These are phyloP conservation scores for Ogataea methanolica DNA, from an alignment of 805 yeast genomes.

Conservation along the genomic window DNA sequence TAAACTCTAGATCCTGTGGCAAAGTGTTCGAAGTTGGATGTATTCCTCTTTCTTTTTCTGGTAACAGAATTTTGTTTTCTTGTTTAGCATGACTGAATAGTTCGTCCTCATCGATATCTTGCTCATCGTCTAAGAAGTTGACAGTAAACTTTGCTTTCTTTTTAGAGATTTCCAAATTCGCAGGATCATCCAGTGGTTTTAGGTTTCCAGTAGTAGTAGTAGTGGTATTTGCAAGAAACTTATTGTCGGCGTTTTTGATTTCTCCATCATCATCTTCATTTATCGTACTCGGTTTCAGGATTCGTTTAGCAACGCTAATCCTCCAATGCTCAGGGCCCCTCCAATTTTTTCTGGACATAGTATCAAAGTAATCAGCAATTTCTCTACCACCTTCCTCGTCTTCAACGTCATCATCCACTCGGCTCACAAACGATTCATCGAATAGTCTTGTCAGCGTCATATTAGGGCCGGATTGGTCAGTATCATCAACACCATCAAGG, in stretches of 20 bases:
- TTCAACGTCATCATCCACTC: conserved; percentile 22
- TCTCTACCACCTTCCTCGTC: conserved; percentile 38
- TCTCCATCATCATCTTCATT: not conserved
- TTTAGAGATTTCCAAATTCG: conserved; percentile 4
- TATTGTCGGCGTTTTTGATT: not conserved
- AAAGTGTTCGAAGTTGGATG: conserved; percentile 29
- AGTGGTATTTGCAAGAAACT: not conserved
- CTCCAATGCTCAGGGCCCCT: conserved; percentile 94
- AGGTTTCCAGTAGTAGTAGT: too few species aligned
- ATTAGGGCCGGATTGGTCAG: conserved; percentile 28
- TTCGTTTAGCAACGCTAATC: conserved; percentile 40
- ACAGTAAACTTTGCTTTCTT: conserved; percentile 15
- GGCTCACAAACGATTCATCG: conserved; percentile 26
- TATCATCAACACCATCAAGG: conserved; percentile 26
- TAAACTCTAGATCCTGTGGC: conserved; percentile 48
- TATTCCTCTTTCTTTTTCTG: conserved; percentile 21
- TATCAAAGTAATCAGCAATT: conserved; percentile 73
- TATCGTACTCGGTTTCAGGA: conserved; percentile 1
- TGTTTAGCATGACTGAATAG: conserved; percentile 24
- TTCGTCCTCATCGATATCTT: conserved; percentile 18
- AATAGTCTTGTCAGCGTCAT: conserved; percentile 28
- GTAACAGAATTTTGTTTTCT: conserved; percentile 18
- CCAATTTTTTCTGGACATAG: conserved; percentile 68
- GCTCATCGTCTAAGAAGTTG: conserved; percentile 26
- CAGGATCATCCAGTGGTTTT: not conserved